These are phyloP conservation scores for Ascochyta fabae DNA, from an alignment of 2,329 filamentous ascomycete species.

Conservation along the genomic window DNA sequence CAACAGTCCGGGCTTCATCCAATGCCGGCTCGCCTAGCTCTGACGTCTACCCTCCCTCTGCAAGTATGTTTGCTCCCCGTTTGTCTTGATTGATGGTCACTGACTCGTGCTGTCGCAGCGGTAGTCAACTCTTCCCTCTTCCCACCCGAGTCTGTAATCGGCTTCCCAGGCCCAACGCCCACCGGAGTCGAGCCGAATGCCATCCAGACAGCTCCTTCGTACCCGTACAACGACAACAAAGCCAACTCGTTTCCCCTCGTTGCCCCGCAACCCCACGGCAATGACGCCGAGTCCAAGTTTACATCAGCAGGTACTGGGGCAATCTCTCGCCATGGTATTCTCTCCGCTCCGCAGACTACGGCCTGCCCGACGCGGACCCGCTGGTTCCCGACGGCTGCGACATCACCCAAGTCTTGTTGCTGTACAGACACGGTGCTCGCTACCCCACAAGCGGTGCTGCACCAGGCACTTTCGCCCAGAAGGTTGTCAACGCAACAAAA, in stretches of 20 bases:
- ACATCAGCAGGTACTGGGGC: conserved; percentile 41
- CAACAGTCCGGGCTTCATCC: conserved; percentile 22
- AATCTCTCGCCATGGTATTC: conserved; percentile 42
- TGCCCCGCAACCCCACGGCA: conserved; percentile 31
- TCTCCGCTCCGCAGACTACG: conserved; percentile 36
- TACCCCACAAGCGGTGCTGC: conserved; percentile 39
- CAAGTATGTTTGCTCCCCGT: conserved; percentile 25
- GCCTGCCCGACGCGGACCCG: conserved; percentile 35
- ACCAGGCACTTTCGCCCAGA: conserved; percentile 34
- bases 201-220: conserved; percentile 36
- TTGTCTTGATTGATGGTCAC: not conserved
- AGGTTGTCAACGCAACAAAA: conserved; percentile 37
- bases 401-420: conserved; percentile 37
- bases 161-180: conserved; percentile 40
- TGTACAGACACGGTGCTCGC: conserved; percentile 41
- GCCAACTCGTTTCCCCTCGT: conserved; percentile 33
- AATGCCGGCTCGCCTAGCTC: conserved; percentile 26
- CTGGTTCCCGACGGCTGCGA: conserved; percentile 35
- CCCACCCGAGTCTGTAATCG: conserved; percentile 36
- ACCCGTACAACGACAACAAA: conserved; percentile 37
- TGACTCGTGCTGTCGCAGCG: conserved; percentile 21
- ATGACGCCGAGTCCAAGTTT: conserved; percentile 25
- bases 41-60: conserved; percentile 33
- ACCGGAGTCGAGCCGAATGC: conserved; percentile 37
- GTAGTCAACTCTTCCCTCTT: conserved; percentile 32